Conservation (phyloP, 2,329 filamentous ascomycete species). For the Cladosporium sp. region DNA sequence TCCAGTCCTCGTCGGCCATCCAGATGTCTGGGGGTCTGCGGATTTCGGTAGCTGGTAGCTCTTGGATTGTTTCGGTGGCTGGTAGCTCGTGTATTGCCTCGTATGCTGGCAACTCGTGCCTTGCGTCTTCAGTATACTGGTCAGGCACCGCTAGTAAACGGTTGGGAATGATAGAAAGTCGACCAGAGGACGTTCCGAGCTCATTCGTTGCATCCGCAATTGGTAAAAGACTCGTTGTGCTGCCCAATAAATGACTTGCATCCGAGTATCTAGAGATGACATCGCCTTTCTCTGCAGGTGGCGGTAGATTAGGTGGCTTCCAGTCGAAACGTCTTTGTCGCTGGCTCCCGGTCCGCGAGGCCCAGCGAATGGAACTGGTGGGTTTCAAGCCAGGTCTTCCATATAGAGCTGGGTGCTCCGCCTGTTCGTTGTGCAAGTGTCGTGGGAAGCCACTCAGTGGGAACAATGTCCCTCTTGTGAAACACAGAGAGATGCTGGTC, state of each 20-base stretch:
- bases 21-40: neutral
- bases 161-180: too few species aligned
- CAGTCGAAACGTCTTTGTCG: slow-evolving; percentile 6
- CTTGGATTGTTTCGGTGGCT: neutral
- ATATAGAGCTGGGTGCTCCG: neutral
- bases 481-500: slow-evolving; percentile 6
- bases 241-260: slow-evolving; percentile 3
- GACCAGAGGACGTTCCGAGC: neutral
- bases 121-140: too few species aligned
- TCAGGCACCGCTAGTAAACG: too few species aligned
- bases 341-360: slow-evolving; percentile 1
- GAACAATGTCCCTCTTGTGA: neutral
- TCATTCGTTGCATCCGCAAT: neutral
- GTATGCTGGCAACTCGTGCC: neutral
- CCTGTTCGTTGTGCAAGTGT: neutral
- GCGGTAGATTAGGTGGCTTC: neutral
- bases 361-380: slow-evolving; percentile 2
- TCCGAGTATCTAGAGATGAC: slow-evolving; percentile 6
- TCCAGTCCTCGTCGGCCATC: slow-evolving; percentile 10
- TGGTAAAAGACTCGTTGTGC: neutral
- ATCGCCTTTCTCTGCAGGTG: neutral
- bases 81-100: slow-evolving; percentile 1
- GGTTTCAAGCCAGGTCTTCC: neutral
- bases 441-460: slow-evolving; percentile 7
- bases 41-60: neutral